Evolutionary conservation across 148 eudicot genomes (phyloP).

Genomic region (Silene latifolia): DNA sequence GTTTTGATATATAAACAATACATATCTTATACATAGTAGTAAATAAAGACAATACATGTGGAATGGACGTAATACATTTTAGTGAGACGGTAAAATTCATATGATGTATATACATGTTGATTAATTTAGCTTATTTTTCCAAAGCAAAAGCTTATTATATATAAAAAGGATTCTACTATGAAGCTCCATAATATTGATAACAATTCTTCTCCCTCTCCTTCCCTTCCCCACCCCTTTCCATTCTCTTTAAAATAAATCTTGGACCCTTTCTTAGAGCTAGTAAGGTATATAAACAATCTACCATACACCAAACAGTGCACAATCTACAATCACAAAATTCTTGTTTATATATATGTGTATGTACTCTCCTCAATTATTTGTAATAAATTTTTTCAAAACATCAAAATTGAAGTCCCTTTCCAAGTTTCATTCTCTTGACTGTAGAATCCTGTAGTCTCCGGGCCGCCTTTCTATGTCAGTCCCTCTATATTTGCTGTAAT

Average conservation of each 20-base stretch:
- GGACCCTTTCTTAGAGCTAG: conserved; percentile 22
- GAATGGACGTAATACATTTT: neutral
- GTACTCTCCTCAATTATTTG: conserved; percentile 12
- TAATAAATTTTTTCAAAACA: neutral
- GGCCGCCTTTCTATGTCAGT: neutral
- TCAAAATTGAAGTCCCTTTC: conserved; percentile 3
- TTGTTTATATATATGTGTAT: neutral
- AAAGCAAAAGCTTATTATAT: conserved; percentile 16
- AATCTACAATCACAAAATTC: conserved; percentile 13
- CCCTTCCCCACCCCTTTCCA: conserved; percentile 5
- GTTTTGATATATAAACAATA: neutral
- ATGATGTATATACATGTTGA: neutral
- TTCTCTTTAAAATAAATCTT: neutral
- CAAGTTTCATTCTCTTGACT: conserved; percentile 8
- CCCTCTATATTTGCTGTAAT: neutral
- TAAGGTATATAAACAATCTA: conserved; percentile 53
- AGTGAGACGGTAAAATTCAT: neutral
- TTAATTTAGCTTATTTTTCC: conserved; percentile 17
- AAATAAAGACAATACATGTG: neutral
- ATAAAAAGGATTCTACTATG: conserved; percentile 26
- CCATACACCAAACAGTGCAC: conserved; percentile 28
- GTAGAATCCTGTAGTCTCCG: neutral
- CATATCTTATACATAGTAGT: too few relatives aligned
- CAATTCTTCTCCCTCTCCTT: conserved; percentile 23
- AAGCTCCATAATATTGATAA: conserved; percentile 28